A percentile compares a stretch with the other conserved stretches of the same genome.
phyloP scores from a whole-genome alignment of 1,139 yeast genomes.

The Hanseniaspora sp. region DNA sequence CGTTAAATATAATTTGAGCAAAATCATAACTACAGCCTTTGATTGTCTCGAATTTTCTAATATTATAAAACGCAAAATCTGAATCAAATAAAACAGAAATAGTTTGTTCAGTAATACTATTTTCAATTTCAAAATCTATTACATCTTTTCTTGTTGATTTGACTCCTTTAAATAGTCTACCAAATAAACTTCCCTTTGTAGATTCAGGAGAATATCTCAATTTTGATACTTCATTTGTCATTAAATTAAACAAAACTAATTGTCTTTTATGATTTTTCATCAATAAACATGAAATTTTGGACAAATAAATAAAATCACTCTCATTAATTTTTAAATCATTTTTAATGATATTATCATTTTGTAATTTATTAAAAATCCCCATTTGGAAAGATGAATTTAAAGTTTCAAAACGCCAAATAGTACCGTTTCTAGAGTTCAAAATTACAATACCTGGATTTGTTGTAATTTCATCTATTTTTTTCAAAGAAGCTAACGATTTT shows the following conservation, averaged over 20 bases:
- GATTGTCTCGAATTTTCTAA: background rate
- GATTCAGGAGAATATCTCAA: background rate
- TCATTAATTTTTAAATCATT: background rate
- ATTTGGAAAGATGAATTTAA: background rate
- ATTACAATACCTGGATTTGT: slow-evolving; percentile 5
- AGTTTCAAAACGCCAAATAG: slow-evolving; percentile 12
- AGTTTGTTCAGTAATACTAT: background rate
- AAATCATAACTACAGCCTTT: background rate
- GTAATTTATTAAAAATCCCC: background rate
- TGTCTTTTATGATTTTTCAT: slow-evolving; percentile 7
- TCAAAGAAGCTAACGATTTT: background rate
- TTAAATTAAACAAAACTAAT: slow-evolving; percentile 4
- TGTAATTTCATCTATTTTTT: background rate
- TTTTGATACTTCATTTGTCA: background rate
- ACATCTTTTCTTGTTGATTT: slow-evolving; percentile 2
- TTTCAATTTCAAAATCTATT: slow-evolving; percentile 13
- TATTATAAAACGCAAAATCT: background rate
- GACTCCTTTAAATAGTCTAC: background rate
- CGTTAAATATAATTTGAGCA: background rate
- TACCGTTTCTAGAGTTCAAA: slow-evolving; percentile 1
- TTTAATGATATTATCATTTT: slow-evolving; percentile 1
- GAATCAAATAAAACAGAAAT: slow-evolving; percentile 9
- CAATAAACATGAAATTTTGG: slow-evolving; percentile 3
- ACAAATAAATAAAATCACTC: background rate
- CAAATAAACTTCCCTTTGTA: background rate